Percentiles rank a stretch among this genome's conserved stretches.
Evolutionary conservation across 2,329 filamentous ascomycete species (phyloP).

Genomic region (Aspergillus sp.): DNA sequence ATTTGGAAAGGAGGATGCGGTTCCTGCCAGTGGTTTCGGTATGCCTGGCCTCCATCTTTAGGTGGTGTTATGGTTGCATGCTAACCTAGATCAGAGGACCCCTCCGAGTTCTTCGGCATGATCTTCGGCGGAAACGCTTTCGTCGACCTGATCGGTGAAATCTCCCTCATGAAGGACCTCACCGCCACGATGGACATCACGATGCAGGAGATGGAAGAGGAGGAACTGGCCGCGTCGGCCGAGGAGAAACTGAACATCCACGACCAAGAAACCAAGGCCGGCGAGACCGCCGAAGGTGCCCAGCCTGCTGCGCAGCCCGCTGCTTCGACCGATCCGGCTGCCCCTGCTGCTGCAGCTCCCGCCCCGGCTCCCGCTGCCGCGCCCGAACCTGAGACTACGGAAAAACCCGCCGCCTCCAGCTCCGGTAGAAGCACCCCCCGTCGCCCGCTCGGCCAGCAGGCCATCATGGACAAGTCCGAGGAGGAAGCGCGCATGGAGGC

Average conservation of each 20-base stretch:
- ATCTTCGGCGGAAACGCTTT: conserved; percentile 98
- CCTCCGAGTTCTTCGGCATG: conserved; percentile 95
- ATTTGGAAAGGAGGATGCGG: conserved; percentile 91
- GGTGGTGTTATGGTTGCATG: neutral
- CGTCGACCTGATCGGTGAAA: conserved; percentile 94
- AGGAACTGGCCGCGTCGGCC: conserved; percentile 58
- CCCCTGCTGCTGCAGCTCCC: conserved; percentile 41
- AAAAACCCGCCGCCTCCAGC: conserved; percentile 25
- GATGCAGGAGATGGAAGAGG: conserved; percentile 75
- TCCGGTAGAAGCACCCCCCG: conserved; percentile 51
- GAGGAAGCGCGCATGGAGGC: conserved; percentile 68
- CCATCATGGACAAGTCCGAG: conserved; percentile 84
- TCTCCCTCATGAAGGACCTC: conserved; percentile 96
- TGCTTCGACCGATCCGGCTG: conserved; percentile 37
- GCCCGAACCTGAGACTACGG: conserved; percentile 29
- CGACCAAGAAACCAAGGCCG: conserved; percentile 46
- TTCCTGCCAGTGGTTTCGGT: conserved; percentile 88
- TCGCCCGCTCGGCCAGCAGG: conserved; percentile 70
- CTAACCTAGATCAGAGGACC: conserved; percentile 63
- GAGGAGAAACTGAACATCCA: conserved; percentile 48
- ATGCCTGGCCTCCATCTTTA: conserved; percentile 18
- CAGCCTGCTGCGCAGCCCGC: conserved; percentile 15
- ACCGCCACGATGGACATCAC: conserved; percentile 98
- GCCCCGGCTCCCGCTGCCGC: conserved; percentile 48
- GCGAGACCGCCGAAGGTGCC: conserved; percentile 32